Percentiles rank a stretch among this genome's conserved stretches.
Evolutionary conservation across 169 alveolate species (phyloP).

Genomic region (Babesia ovis): DNA sequence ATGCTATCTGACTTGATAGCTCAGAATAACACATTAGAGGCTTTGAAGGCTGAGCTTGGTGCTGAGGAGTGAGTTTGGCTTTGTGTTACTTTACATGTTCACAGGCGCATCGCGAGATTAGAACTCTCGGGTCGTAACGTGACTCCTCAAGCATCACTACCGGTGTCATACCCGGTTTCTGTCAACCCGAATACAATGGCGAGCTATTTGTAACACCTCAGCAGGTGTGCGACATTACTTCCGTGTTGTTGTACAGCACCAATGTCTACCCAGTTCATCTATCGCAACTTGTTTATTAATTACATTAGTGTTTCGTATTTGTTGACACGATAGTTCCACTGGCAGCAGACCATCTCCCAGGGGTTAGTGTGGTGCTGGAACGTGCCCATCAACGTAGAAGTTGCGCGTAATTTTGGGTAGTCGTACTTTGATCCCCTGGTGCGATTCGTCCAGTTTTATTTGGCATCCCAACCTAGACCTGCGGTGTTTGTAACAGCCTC

Average conservation of each 20-base stretch:
- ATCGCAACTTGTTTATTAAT: too few species aligned
- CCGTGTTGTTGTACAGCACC: too few species aligned
- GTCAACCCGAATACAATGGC: slow-evolving; percentile 33
- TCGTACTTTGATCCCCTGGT: slow-evolving; percentile 83
- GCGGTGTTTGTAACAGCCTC: neutral
- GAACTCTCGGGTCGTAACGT: slow-evolving; percentile 29
- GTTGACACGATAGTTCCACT: too few species aligned
- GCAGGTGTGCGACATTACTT: too few species aligned
- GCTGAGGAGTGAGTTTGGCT: slow-evolving; percentile 64
- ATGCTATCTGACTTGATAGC: slow-evolving; percentile 57
- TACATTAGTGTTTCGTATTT: too few species aligned
- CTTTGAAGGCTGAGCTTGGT: slow-evolving; percentile 63
- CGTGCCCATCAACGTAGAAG: slow-evolving; percentile 94
- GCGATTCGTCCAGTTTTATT: slow-evolving; percentile 78
- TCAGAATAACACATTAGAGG: slow-evolving; percentile 61
- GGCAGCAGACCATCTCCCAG: too few species aligned
- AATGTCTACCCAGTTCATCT: too few species aligned
- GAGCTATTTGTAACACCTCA: neutral
- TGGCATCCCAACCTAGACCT: slow-evolving; percentile 95
- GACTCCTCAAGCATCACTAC: slow-evolving; percentile 41
- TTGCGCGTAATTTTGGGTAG: slow-evolving; percentile 91
- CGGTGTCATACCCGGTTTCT: slow-evolving; percentile 68
- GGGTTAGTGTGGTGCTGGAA: slow-evolving; percentile 89
- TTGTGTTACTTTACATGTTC: neutral
- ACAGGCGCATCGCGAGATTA: slow-evolving; percentile 61